phyloP scores from a whole-genome alignment of 306 rosid genomes.

The Prunus salicina region DNA sequence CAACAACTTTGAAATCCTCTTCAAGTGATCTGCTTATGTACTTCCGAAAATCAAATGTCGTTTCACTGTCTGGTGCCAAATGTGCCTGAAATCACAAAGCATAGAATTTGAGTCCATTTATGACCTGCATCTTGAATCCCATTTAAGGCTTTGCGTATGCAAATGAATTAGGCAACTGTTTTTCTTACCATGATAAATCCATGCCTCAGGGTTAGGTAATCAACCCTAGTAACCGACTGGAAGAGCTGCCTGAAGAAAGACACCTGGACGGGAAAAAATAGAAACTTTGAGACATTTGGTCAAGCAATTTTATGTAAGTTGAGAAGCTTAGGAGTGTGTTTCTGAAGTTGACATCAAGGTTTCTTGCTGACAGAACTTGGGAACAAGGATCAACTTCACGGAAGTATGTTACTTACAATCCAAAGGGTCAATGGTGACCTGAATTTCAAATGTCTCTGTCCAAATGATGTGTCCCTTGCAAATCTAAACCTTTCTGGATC shows the following conservation, averaged over 20 bases:
- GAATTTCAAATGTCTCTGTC: slow-evolving; percentile 59
- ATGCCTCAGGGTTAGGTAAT: slow-evolving; percentile 71
- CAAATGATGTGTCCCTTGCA: slow-evolving; percentile 86
- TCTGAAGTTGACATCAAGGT: neutral
- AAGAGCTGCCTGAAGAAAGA: slow-evolving; percentile 85
- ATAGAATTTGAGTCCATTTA: neutral
- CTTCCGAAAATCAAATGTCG: slow-evolving; percentile 65
- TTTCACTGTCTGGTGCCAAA: slow-evolving; percentile 57
- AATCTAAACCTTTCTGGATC: slow-evolving; percentile 86
- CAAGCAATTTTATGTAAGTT: too few relatives aligned
- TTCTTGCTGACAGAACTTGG: neutral
- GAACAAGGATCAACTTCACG: neutral
- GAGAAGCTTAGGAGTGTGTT: neutral
- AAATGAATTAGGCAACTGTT: neutral
- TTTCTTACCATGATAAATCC: slow-evolving; percentile 77
- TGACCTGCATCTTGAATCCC: neutral
- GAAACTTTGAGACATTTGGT: neutral
- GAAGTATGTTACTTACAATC: slow-evolving; percentile 39
- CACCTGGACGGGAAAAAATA: slow-evolving; percentile 36
- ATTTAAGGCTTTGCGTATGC: neutral
- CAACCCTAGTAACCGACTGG: slow-evolving; percentile 64
- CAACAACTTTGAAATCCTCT: slow-evolving; percentile 78
- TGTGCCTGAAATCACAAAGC: slow-evolving; percentile 61
- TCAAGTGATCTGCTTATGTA: slow-evolving; percentile 82
- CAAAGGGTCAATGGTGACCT: slow-evolving; percentile 51